Evolutionary conservation across 805 yeast genomes (phyloP).

Genomic region (Myxozyma kluyveri): DNA sequence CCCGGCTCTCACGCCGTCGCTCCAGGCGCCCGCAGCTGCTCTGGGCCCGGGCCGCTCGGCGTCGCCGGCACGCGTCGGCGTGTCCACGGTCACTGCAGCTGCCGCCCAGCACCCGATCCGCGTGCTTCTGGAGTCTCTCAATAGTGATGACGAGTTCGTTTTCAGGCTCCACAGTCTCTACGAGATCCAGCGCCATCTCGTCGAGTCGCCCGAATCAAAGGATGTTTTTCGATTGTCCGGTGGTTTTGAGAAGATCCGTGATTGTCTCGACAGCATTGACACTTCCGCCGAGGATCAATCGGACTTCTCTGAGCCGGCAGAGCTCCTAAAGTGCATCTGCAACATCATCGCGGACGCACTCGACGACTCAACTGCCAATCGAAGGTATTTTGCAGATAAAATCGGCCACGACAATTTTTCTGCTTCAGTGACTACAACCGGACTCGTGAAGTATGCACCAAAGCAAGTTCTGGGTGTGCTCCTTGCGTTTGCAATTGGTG

Average conservation of each 20-base stretch:
- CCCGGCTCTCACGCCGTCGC: no score
- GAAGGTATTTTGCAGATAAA: constrained; percentile 20
- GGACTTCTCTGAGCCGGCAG: constrained; percentile 30
- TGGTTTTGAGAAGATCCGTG: constrained; percentile 30
- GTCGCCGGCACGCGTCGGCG: constrained; percentile 16
- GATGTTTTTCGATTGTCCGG: constrained; percentile 28
- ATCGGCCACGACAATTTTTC: constrained; percentile 10
- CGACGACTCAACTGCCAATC: constrained; percentile 12
- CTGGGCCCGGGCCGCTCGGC: constrained; percentile 13
- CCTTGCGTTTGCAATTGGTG: constrained; percentile 26
- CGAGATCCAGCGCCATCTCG: constrained; percentile 28
- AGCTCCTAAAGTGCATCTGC: constrained; percentile 28
- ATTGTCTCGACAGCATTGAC: constrained; percentile 13
- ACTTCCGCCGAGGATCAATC: constrained; percentile 6
- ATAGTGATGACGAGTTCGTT: constrained; percentile 25
- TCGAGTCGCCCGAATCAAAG: constrained; percentile 29
- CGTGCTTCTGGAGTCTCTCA: constrained; percentile 22
- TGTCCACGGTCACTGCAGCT: constrained; percentile 24
- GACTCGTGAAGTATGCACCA: constrained; percentile 10
- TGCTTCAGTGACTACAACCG: constrained; percentile 6
- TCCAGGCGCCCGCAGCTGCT: no score
- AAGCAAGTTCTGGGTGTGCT: constrained; percentile 27
- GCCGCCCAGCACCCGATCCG: constrained; percentile 26
- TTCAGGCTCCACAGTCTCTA: constrained; percentile 26
- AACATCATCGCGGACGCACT: constrained; percentile 29